Percentiles rank a stretch among this genome's conserved stretches.
Evolutionary conservation across 768 basidiomycete genomes (phyloP).

Genomic region (Auriscalpium microsporum): DNA sequence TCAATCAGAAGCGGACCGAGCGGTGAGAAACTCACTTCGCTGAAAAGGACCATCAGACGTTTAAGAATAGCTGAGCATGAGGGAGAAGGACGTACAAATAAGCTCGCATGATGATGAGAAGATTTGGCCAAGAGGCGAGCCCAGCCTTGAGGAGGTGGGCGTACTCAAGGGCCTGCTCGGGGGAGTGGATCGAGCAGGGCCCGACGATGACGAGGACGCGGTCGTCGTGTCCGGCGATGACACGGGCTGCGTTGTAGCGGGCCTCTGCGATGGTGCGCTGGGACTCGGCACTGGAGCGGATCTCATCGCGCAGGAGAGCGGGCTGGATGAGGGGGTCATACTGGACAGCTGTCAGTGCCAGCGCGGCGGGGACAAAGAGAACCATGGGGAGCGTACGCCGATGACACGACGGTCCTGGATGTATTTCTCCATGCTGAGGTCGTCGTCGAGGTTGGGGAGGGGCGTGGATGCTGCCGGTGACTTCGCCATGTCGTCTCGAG

Average conservation of each 20-base stretch:
- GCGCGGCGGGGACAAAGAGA: neutral
- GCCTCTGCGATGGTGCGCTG: constrained; percentile 72
- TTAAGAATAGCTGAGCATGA: constrained; percentile 3
- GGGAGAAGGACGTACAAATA: constrained; percentile 71
- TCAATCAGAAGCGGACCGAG: neutral
- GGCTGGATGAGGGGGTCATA: constrained; percentile 97
- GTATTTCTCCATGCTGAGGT: constrained; percentile 55
- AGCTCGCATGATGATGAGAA: constrained; percentile 91
- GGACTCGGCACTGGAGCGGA: constrained; percentile 56
- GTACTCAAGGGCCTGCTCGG: constrained; percentile 79
- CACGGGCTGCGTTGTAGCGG: constrained; percentile 68
- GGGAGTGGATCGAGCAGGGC: constrained; percentile 90
- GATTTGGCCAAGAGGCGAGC: constrained; percentile 58
- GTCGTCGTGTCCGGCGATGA: constrained; percentile 79
- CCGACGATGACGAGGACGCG: constrained; percentile 88
- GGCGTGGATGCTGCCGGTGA: constrained; percentile 29
- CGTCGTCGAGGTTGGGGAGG: constrained; percentile 60
- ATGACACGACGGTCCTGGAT: constrained; percentile 77
- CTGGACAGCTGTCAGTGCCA: constrained; percentile 30
- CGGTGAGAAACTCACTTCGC: constrained; percentile 27
- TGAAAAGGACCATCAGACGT: constrained; percentile 11
- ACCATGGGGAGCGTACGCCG: constrained; percentile 43
- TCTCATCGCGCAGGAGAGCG: constrained; percentile 81
- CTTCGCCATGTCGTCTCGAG: neutral
- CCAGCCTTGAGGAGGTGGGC: constrained; percentile 64